Conservation (phyloP, 306 rosid genomes). For the Cicer pinnatifidum region DNA sequence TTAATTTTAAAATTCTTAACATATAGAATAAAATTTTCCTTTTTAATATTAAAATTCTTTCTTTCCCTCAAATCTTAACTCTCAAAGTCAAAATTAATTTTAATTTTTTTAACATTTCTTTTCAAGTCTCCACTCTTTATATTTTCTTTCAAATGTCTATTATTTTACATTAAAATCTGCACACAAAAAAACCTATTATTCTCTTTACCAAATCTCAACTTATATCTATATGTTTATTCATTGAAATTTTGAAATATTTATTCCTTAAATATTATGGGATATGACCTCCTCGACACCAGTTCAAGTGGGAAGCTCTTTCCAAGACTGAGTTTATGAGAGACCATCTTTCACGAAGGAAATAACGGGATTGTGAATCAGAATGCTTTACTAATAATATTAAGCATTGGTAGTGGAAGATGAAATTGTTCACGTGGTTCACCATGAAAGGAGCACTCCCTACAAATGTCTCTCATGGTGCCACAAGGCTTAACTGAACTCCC, state of each 20-base stretch:
- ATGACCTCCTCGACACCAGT: not conserved
- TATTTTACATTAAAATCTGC: not conserved
- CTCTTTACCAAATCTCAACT: not conserved
- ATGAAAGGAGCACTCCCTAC: too few relatives aligned
- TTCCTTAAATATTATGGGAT: not conserved
- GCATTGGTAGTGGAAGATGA: too few relatives aligned
- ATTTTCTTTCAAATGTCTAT: not conserved
- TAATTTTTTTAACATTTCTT: not conserved
- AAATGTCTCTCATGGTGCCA: too few relatives aligned
- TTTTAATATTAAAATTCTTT: not conserved
- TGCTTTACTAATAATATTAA: too few relatives aligned
- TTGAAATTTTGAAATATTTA: too few relatives aligned
- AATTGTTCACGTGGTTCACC: too few relatives aligned
- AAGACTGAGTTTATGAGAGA: not conserved
- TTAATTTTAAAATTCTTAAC: too few relatives aligned
- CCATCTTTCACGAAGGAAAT: not conserved
- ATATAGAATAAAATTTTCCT: not conserved
- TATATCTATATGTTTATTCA: not conserved
- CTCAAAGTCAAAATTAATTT: not conserved
- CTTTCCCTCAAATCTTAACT: not conserved
- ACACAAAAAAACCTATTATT: not conserved
- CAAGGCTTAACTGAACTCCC: too few relatives aligned
- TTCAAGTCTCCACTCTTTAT: constrained; percentile 1
- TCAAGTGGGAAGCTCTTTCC: not conserved
- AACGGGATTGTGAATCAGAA: not conserved